phyloP scores from a whole-genome alignment of 768 basidiomycete genomes.

The Mycena filopes region DNA sequence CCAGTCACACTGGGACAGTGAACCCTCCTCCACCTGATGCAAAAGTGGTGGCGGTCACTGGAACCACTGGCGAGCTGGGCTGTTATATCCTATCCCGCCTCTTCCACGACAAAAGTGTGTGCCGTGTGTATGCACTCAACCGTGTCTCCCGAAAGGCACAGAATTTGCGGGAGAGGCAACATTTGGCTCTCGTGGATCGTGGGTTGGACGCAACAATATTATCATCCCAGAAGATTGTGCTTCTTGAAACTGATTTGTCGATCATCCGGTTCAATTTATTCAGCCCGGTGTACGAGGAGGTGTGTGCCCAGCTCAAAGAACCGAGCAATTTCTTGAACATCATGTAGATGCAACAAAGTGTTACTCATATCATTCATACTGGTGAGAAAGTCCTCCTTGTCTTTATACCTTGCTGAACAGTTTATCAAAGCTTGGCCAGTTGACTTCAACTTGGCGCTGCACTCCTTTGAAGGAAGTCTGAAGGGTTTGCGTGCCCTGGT shows the following conservation, averaged over 20 bases:
- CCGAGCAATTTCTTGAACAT: too few species aligned
- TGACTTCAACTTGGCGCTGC: slow-evolving; percentile 45
- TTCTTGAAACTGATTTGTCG: slow-evolving; percentile 44
- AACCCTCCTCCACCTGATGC: neutral
- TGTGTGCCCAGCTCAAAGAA: slow-evolving; percentile 6
- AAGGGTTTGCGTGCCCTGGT: slow-evolving; percentile 44
- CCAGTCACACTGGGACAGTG: slow-evolving; percentile 16
- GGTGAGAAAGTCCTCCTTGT: slow-evolving; percentile 31
- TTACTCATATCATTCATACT: slow-evolving; percentile 51
- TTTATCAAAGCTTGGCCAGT: slow-evolving; percentile 44
- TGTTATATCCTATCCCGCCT: slow-evolving; percentile 39
- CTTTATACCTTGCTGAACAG: neutral
- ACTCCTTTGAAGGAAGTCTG: slow-evolving; percentile 43
- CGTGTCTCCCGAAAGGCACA: slow-evolving; percentile 29
- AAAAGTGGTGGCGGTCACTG: slow-evolving; percentile 44
- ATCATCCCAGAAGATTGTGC: slow-evolving; percentile 40
- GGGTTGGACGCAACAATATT: slow-evolving; percentile 44
- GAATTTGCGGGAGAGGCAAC: slow-evolving; percentile 39
- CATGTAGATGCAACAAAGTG: slow-evolving; percentile 39
- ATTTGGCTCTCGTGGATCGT: slow-evolving; percentile 37
- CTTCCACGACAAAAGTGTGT: slow-evolving; percentile 24
- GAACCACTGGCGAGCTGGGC: slow-evolving; percentile 48
- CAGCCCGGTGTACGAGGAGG: slow-evolving; percentile 30
- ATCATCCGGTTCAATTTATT: slow-evolving; percentile 39
- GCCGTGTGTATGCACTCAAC: slow-evolving; percentile 43